Conservation (phyloP, 345 rosid species). For the Lepidium africanum region DNA sequence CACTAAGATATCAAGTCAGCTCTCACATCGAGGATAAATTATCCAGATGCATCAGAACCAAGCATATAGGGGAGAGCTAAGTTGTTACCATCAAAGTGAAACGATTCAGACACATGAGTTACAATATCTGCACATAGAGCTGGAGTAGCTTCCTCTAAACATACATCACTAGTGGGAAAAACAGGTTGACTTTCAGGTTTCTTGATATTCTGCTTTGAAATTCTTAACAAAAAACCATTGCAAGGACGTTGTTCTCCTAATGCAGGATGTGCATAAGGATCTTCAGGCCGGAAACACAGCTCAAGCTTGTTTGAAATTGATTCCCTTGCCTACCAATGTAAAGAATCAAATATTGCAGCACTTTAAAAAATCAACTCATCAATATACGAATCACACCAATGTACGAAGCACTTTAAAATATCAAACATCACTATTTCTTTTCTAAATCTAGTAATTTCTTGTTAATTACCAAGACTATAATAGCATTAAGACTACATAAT, state of each 20-base stretch:
- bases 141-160: slow-evolving; percentile 26
- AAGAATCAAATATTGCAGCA: neutral
- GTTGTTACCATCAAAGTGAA: slow-evolving; percentile 63
- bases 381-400: neutral
- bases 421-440: neutral
- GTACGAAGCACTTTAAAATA: too few species aligned
- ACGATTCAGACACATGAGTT: slow-evolving; percentile 60
- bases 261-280: slow-evolving; percentile 80
- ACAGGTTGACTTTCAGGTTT: slow-evolving; percentile 20
- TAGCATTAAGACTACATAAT: neutral
- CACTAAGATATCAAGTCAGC: neutral
- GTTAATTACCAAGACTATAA: neutral
- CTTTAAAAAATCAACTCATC: neutral
- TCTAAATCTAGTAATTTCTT: neutral
- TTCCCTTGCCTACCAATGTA: slow-evolving; percentile 49
- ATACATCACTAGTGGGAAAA: slow-evolving; percentile 22
- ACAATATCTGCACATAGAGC: slow-evolving; percentile 63
- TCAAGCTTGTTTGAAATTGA: slow-evolving; percentile 57
- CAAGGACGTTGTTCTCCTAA: slow-evolving; percentile 62
- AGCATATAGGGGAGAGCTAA: neutral
- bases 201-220: slow-evolving; percentile 39
- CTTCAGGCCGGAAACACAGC: slow-evolving; percentile 80
- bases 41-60: neutral
- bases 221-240: slow-evolving; percentile 46
- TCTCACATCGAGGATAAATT: neutral